Evolutionary conservation across 129 eudicot genomes (phyloP).

Genomic region (Escallonia herrerae): DNA sequence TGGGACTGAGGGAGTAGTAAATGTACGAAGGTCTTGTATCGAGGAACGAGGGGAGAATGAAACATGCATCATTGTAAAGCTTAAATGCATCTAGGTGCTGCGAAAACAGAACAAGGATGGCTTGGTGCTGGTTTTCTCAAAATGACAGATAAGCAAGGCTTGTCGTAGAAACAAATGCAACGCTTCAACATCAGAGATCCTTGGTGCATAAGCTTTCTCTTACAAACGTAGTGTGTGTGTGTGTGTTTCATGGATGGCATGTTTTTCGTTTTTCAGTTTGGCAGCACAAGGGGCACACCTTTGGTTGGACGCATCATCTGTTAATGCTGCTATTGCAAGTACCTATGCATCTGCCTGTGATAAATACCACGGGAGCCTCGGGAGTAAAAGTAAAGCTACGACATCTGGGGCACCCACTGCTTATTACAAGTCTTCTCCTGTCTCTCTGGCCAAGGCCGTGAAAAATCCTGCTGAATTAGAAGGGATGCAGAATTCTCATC

Average conservation of each 20-base stretch:
- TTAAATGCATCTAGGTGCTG: not conserved
- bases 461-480: constrained; percentile 76
- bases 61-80: not conserved
- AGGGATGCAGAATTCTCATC: constrained; percentile 84
- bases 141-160: too few species aligned
- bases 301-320: constrained; percentile 78
- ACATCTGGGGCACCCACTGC: constrained; percentile 48
- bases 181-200: too few species aligned
- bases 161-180: too few species aligned
- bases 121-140: constrained; percentile 1
- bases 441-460: constrained; percentile 74
- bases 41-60: not conserved
- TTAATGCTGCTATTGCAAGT: constrained; percentile 79
- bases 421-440: constrained; percentile 58
- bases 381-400: constrained; percentile 22
- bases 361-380: constrained; percentile 24
- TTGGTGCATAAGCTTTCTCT: too few species aligned
- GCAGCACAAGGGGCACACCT: constrained; percentile 78
- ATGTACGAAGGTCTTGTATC: too few species aligned
- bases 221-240: too few species aligned
- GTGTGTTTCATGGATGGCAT: not conserved
- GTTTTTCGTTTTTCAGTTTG: constrained; percentile 43
- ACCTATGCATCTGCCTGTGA: constrained; percentile 62
- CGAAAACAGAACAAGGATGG: not conserved
- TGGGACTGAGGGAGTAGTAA: too few species aligned